Percentiles rank a stretch among this genome's conserved stretches.
Conservation (phyloP, 352 stramenopile species). For the Phytophthora boehmeriae region DNA sequence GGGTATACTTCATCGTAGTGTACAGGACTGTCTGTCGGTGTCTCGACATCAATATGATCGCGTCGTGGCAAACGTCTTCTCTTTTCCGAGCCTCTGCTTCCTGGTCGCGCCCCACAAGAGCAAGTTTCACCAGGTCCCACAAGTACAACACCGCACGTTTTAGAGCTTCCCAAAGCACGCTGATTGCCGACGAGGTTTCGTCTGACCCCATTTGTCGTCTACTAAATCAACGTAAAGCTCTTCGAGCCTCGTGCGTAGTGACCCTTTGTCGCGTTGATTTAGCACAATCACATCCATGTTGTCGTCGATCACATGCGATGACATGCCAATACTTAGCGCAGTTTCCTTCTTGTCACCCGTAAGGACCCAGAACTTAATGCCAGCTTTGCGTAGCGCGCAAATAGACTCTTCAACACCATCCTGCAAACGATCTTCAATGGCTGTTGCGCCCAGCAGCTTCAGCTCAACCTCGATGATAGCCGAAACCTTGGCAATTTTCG, state of each 20-base stretch:
- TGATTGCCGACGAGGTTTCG: slow-evolving; percentile 76
- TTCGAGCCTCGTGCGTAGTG: slow-evolving; percentile 75
- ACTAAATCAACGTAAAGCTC: slow-evolving; percentile 88
- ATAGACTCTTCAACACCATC: slow-evolving; percentile 94
- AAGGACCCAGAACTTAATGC: slow-evolving; percentile 97
- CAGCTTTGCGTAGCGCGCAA: slow-evolving; percentile 89
- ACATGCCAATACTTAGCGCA: slow-evolving; percentile 88
- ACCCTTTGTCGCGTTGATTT: slow-evolving; percentile 78
- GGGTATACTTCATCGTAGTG: slow-evolving; percentile 83
- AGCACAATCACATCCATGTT: slow-evolving; percentile 92
- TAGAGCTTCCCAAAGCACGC: slow-evolving; percentile 80
- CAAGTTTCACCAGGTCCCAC: slow-evolving; percentile 72
- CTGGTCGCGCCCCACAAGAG: slow-evolving; percentile 74
- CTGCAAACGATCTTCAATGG: slow-evolving; percentile 94
- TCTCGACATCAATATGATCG: slow-evolving; percentile 50
- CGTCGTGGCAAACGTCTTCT: slow-evolving; percentile 56
- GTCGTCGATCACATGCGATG: slow-evolving; percentile 89
- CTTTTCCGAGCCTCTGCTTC: slow-evolving; percentile 74
- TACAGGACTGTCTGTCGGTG: slow-evolving; percentile 38
- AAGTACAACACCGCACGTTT: slow-evolving; percentile 71
- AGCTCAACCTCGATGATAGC: slow-evolving; percentile 89
- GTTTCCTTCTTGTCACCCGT: slow-evolving; percentile 93
- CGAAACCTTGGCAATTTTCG: slow-evolving; percentile 77
- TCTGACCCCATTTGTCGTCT: slow-evolving; percentile 89
- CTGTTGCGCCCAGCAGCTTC: slow-evolving; percentile 88